Conservation (phyloP, 1,139 yeast species). For the Debaryomycetaceae sp. region DNA sequence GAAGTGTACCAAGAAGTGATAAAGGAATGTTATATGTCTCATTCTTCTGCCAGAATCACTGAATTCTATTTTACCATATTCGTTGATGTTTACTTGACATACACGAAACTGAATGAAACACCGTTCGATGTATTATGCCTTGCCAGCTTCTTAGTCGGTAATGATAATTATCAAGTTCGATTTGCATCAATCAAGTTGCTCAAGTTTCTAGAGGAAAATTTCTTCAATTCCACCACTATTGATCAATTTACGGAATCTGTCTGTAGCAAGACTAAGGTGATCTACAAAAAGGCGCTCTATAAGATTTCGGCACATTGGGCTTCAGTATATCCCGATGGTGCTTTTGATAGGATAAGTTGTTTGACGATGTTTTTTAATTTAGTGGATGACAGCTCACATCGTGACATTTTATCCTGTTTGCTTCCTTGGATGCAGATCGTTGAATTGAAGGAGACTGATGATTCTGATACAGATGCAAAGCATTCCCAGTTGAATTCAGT, state of each 20-base stretch:
- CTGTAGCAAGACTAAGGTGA: constrained; percentile 63
- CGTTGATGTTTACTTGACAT: constrained; percentile 53
- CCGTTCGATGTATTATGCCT: constrained; percentile 62
- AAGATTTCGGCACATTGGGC: constrained; percentile 59
- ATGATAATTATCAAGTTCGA: constrained; percentile 57
- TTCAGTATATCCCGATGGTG: constrained; percentile 53
- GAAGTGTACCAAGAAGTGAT: constrained; percentile 63
- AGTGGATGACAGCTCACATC: constrained; percentile 54
- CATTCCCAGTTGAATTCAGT: not conserved
- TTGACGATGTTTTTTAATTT: constrained; percentile 66
- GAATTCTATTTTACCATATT: constrained; percentile 70
- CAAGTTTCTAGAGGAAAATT: constrained; percentile 50
- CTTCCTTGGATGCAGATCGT: constrained; percentile 90
- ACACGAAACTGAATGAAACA: constrained; percentile 36
- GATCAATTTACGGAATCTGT: constrained; percentile 58
- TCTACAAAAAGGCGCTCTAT: constrained; percentile 73
- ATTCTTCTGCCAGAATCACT: constrained; percentile 47
- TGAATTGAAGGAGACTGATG: constrained; percentile 46
- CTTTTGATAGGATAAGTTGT: constrained; percentile 64
- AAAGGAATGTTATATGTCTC: constrained; percentile 63
- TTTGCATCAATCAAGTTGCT: constrained; percentile 59
- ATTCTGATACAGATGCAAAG: constrained; percentile 4
- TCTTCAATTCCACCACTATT: constrained; percentile 42
- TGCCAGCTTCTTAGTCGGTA: constrained; percentile 68
- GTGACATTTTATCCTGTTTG: constrained; percentile 75